Evolutionary conservation across 2,329 filamentous ascomycete species (phyloP), one percentile per base, ranked within the genome.

Genomic region (Neophaeococcomyces aloes): DNA sequence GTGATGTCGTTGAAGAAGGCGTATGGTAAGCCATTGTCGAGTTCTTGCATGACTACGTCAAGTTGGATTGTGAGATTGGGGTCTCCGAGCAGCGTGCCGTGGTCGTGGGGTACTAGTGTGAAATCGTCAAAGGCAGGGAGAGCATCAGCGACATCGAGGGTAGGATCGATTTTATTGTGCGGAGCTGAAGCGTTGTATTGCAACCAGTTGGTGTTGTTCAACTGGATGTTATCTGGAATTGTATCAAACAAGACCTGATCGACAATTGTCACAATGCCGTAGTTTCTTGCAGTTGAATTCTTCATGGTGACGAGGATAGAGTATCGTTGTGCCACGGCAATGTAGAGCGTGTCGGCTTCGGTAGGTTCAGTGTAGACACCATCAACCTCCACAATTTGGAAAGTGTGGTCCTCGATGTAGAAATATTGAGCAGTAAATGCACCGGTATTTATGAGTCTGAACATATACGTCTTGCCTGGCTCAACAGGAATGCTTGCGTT

Each of bases 1-100:
- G 83, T 86, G 50, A 86, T 76, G 61, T 84, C 79, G 67, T 89
- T 88, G 44, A 84, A 76, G 63, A 80, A 79, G 48, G 77, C 79
- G 21, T 58, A 57, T 18, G 50, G 53, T 38, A 39, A 75, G 1
- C 83, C 83, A 46, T 87, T 72, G 15, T 68, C 69, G 8, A 86
- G 70, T 48, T 81, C 79, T 54, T 78, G 71, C 75, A 84, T 83
- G 47, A 68, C 67, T 2, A 84, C 71, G 48, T 79, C 68, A 4
- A 91, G 67, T 35, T 74, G 71, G 38, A 89, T 69, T 2, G 67
- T 68, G 44, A 78, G 71, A 57, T 82, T 76, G 0, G 83, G 78
- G 6, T 77, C 65, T 3, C 72, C 69, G 7, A 79, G 70, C 5
- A 81, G 65, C 5, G 69, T 64, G 60, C 76, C 65, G 38, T 75